Percentiles rank a stretch among this genome's conserved stretches.
These are phyloP conservation scores for Angophora floribunda DNA, from an alignment of 345 rosid genomes.

Conservation along the genomic window DNA sequence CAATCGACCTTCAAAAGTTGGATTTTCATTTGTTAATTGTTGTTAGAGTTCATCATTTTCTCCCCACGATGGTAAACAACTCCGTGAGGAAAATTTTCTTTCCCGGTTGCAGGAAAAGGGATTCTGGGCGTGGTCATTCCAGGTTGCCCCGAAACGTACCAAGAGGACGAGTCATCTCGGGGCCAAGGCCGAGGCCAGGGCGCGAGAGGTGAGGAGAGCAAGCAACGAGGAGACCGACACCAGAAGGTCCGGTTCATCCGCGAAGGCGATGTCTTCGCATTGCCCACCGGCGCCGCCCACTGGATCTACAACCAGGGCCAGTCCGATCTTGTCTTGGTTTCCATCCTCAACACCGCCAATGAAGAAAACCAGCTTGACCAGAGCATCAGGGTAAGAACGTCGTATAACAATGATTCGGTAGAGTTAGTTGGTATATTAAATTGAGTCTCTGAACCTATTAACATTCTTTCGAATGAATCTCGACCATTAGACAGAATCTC, in stretches of 20 bases:
- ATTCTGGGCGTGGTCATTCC: constrained; percentile 21
- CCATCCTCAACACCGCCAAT: constrained; percentile 19
- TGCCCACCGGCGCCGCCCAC: constrained; percentile 34
- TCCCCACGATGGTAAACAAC: neutral
- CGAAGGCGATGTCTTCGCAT: constrained; percentile 27
- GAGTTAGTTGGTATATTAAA: neutral
- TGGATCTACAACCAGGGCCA: constrained; percentile 38
- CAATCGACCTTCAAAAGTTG: neutral
- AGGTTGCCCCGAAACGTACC: constrained; percentile 28
- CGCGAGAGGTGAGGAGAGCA: neutral
- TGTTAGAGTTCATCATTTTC: neutral
- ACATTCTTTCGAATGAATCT: neutral
- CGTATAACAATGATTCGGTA: neutral
- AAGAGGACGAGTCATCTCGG: neutral
- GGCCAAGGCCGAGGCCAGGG: neutral
- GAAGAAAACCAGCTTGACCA: constrained; percentile 34
- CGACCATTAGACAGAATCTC: neutral
- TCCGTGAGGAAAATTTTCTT: neutral
- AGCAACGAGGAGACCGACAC: constrained; percentile 5
- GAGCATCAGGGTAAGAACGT: constrained; percentile 15
- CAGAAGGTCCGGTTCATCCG: constrained; percentile 18
- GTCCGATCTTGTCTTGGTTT: constrained; percentile 15
- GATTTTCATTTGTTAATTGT: neutral
- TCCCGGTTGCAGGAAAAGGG: constrained; percentile 8
- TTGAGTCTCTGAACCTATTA: neutral